Evolutionary conservation across 176 grass and related monocot genomes (phyloP).

Genomic region (Zea luxurians): DNA sequence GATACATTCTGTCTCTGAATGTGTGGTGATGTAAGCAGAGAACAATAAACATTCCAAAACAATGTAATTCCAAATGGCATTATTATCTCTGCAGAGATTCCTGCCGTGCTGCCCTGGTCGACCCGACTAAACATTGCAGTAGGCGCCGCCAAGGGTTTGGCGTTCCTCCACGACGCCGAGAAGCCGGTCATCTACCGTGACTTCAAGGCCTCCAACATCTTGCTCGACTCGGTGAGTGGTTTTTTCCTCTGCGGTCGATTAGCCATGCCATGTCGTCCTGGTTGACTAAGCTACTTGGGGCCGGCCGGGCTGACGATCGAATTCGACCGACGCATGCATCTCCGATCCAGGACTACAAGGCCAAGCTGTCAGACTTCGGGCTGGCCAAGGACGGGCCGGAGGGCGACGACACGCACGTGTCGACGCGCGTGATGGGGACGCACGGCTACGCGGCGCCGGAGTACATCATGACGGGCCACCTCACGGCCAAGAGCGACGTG

Average conservation of each 20-base stretch:
- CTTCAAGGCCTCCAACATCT: constrained; percentile 87
- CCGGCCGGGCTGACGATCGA: too few species aligned
- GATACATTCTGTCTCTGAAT: constrained; percentile 19
- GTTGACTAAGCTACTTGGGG: neutral
- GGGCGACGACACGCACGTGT: constrained; percentile 92
- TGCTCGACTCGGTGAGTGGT: constrained; percentile 68
- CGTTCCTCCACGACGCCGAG: constrained; percentile 82
- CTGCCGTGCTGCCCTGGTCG: constrained; percentile 55
- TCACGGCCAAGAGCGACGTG: constrained; percentile 79
- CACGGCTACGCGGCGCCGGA: constrained; percentile 91
- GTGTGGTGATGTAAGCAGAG: neutral
- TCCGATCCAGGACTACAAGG: constrained; percentile 61
- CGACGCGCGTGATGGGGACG: constrained; percentile 83
- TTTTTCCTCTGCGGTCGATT: neutral
- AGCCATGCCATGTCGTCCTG: neutral
- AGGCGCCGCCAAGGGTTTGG: constrained; percentile 73
- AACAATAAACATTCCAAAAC: neutral
- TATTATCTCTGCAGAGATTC: constrained; percentile 42
- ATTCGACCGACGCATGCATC: neutral
- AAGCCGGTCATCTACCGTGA: constrained; percentile 92
- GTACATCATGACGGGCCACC: constrained; percentile 97
- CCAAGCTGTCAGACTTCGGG: constrained; percentile 88
- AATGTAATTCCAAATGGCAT: neutral
- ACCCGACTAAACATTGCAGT: constrained; percentile 75
- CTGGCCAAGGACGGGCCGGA: constrained; percentile 86